Evolutionary conservation across 352 stramenopile species (phyloP).

Genomic region (Phytophthora pisi): DNA sequence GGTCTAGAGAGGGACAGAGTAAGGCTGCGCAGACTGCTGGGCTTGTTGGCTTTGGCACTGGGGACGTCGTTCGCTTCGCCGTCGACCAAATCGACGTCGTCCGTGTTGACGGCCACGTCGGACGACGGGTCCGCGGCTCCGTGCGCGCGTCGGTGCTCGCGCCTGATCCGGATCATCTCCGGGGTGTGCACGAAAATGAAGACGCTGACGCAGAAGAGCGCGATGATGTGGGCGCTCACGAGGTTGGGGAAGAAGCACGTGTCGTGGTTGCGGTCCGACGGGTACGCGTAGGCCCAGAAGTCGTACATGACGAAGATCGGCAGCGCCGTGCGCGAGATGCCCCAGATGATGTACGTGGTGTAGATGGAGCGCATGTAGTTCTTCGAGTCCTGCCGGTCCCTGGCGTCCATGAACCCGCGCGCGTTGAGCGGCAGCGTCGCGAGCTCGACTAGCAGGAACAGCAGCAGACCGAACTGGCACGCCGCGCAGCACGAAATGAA

Average conservation of each 20-base stretch:
- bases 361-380: conserved; percentile 76
- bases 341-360: conserved; percentile 77
- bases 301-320: conserved; percentile 79
- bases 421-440: conserved; percentile 79
- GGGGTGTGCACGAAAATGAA: conserved; percentile 86
- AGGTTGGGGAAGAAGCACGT: conserved; percentile 82
- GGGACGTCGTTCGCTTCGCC: conserved; percentile 32
- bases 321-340: conserved; percentile 70
- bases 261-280: conserved; percentile 73
- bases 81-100: conserved; percentile 33
- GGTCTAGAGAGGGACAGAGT: conserved; percentile 51
- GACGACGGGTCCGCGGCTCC: conserved; percentile 19
- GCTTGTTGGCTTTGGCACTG: conserved; percentile 29
- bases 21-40: conserved; percentile 41
- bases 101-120: conserved; percentile 20
- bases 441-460: conserved; percentile 84
- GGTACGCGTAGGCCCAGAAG: conserved; percentile 77
- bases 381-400: conserved; percentile 68
- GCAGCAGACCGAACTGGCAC: conserved; percentile 73
- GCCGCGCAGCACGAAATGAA: conserved; percentile 82
- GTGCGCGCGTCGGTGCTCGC: conserved; percentile 29
- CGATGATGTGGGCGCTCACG: conserved; percentile 77
- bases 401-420: conserved; percentile 75
- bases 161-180: conserved; percentile 57
- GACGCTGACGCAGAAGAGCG: conserved; percentile 80